Evolutionary conservation across 2,329 filamentous ascomycete genomes (phyloP), one percentile per base, ranked within the genome.

Genomic region (Fusarium graminum): DNA sequence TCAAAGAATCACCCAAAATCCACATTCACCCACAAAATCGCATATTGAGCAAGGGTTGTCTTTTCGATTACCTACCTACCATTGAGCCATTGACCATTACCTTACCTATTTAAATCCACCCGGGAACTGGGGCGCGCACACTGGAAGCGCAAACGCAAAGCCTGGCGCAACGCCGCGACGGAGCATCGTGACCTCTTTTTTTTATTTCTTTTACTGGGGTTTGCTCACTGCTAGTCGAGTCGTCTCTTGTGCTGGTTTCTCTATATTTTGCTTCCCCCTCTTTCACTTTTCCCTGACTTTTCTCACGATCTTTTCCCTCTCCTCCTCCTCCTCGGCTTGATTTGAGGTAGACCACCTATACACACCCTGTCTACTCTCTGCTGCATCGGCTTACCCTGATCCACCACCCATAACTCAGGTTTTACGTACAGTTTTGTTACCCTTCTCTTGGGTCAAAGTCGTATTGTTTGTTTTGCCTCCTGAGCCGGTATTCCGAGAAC

Each of bases 401-500:
- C 75, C 75, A 75, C 74, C 56, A 69, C 67, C 34, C 71, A 70
- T 71, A 72, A 72, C 63, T 75, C 71, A 32, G 60, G 60, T 74
- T 76, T 77, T 77, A 77, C 75, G 75, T 77, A 77, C 76, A 64
- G 66, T 25, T 42, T 52, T 52, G 55, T 51, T 72, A 67, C 57
- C 51, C 67, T 49, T 50, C n/a, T 56, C 47, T 58, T 55, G 57
- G 59, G 59, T 29, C 28, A 29, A 29, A 47, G 55, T 65, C 51
- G 52, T 52, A 65, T 65, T 52, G 64, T 65, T 50, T 49, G 39
- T 30, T 57, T 69, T 54, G 68, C 66, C 62, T 53, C 68, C 59
- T 65, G 67, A 70, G 66, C 67, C 59, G 54, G 60, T 67, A 63
- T 58, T 44, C 66, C 59, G 66, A 72, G 64, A 56, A 57, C 63